These are phyloP conservation scores for Ogataea minuta DNA, from an alignment of 805 yeast species.

Conservation along the genomic window DNA sequence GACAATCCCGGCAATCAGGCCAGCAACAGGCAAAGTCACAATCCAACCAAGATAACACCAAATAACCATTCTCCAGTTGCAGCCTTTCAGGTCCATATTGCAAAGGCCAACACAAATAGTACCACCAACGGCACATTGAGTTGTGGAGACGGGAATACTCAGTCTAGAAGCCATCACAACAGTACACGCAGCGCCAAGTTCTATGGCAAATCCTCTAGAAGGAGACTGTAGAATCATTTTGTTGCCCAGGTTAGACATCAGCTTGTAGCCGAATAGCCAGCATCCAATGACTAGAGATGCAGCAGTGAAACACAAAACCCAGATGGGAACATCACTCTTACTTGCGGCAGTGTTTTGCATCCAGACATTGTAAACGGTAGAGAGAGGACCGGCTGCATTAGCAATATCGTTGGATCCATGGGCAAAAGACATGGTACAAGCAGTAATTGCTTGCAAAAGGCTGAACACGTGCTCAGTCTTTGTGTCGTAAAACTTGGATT, in stretches of 20 bases:
- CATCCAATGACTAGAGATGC: constrained; percentile 63
- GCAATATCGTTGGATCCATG: constrained; percentile 82
- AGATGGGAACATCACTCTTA: constrained; percentile 62
- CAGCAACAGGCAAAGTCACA: constrained; percentile 71
- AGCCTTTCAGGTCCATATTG: constrained; percentile 58
- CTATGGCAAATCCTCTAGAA: constrained; percentile 73
- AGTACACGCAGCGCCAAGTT: constrained; percentile 75
- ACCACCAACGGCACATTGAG: constrained; percentile 78
- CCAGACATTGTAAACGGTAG: constrained; percentile 67
- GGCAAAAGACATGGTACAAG: constrained; percentile 77
- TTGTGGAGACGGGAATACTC: constrained; percentile 70
- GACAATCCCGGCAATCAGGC: constrained; percentile 64
- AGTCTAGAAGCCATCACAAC: constrained; percentile 74
- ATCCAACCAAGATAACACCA: constrained; percentile 76
- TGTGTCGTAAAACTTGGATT: constrained; percentile 67
- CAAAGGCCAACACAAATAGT: constrained; percentile 74
- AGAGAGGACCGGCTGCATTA: constrained; percentile 73
- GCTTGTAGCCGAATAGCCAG: constrained; percentile 68
- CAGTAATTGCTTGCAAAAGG: constrained; percentile 67
- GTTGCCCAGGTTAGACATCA: constrained; percentile 71
- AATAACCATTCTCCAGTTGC: constrained; percentile 74
- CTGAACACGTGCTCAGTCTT: constrained; percentile 68
- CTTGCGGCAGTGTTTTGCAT: constrained; percentile 41
- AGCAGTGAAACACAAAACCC: constrained; percentile 71
- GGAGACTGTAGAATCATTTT: constrained; percentile 75